phyloP scores from a whole-genome alignment of 257 asterid species.

The Apocynum venetum region DNA sequence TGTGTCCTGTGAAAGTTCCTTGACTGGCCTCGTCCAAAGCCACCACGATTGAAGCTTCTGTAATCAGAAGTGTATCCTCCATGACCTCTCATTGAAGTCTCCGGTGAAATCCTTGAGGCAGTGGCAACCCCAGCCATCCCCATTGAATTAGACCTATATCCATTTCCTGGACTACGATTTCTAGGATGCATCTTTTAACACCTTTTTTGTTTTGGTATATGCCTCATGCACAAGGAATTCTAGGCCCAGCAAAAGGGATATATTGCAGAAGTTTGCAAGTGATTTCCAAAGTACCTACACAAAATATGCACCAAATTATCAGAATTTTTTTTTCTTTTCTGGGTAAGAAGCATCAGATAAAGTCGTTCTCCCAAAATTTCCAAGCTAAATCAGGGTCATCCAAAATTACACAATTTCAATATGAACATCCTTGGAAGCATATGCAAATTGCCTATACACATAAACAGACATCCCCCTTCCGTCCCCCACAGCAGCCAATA shows the following conservation, averaged over 20 bases:
- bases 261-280: neutral
- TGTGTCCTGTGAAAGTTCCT: conserved; percentile 52
- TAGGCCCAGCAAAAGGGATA: neutral
- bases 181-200: conserved; percentile 56
- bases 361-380: neutral
- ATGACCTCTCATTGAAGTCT: conserved; percentile 60
- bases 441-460: neutral
- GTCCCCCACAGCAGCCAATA: neutral
- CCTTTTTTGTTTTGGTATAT: neutral
- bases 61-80: conserved; percentile 54
- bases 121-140: conserved; percentile 56
- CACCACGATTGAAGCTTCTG: conserved; percentile 57
- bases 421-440: neutral
- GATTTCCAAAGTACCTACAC: conserved; percentile 14
- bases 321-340: neutral
- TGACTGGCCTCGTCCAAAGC: conserved; percentile 63
- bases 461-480: neutral
- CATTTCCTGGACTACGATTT: conserved; percentile 70
- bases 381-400: neutral
- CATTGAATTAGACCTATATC: conserved; percentile 59
- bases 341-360: neutral
- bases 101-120: conserved; percentile 63
- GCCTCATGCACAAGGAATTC: neutral
- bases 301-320: neutral
- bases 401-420: neutral